Conservation (phyloP, 192 early-diverging fungal species). For the Backusella tarrabulga region DNA sequence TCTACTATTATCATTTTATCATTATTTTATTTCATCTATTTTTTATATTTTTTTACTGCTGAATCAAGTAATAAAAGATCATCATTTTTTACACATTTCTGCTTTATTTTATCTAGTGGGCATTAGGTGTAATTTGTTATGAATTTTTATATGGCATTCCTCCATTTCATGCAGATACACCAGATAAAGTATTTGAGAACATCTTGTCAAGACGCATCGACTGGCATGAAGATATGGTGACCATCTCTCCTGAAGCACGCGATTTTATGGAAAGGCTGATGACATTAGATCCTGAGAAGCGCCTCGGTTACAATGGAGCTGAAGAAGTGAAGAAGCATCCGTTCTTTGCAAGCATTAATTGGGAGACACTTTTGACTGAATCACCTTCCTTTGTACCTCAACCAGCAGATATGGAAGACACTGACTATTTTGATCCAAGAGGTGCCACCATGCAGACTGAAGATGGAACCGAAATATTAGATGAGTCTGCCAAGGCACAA, state of each 20-base stretch:
- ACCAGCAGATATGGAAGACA: slow-evolving; percentile 75
- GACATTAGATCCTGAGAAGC: slow-evolving; percentile 56
- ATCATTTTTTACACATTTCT: neutral
- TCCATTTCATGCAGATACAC: slow-evolving; percentile 79
- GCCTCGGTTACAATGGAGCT: slow-evolving; percentile 73
- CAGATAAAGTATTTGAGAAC: slow-evolving; percentile 81
- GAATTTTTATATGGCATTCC: slow-evolving; percentile 84
- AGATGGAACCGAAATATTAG: slow-evolving; percentile 1
- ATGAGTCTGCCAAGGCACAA: slow-evolving; percentile 36
- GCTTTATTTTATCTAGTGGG: slow-evolving; percentile 60
- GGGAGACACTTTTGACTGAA: slow-evolving; percentile 60
- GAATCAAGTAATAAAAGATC: slow-evolving; percentile 6
- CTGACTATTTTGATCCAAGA: slow-evolving; percentile 91
- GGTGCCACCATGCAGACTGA: slow-evolving; percentile 65
- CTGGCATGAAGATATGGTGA: slow-evolving; percentile 72
- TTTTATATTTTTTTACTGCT: neutral
- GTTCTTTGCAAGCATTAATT: slow-evolving; percentile 74
- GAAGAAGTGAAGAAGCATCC: slow-evolving; percentile 76
- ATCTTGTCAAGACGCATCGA: slow-evolving; percentile 78
- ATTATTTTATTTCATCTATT: neutral
- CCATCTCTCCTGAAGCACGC: slow-evolving; percentile 70
- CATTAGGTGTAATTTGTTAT: slow-evolving; percentile 84
- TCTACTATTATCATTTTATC: neutral
- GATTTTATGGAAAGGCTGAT: slow-evolving; percentile 81
- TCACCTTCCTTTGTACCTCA: slow-evolving; percentile 84